phyloP scores from a whole-genome alignment of 192 early-diverging fungal species.

The Mortierella claussenii region DNA sequence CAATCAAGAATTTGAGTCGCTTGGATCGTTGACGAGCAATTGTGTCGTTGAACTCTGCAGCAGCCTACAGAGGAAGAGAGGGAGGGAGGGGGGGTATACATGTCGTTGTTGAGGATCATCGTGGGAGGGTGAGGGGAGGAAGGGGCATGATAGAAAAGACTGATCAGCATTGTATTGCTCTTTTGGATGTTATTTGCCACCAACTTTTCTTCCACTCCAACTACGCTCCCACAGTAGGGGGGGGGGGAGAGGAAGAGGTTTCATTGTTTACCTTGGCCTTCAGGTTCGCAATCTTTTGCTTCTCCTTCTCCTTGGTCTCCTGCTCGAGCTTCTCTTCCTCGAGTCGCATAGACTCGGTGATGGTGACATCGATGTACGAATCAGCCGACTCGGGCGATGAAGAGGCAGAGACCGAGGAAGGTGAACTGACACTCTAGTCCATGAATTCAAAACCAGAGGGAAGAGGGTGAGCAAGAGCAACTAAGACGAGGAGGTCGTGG shows the following conservation, averaged over 20 bases:
- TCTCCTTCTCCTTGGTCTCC: constrained; percentile 56
- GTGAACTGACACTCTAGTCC: constrained; percentile 40
- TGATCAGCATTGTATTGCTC: background rate
- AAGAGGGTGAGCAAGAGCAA: too few relatives aligned
- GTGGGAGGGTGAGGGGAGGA: too few relatives aligned
- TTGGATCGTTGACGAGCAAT: constrained; percentile 74
- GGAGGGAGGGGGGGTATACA: too few relatives aligned
- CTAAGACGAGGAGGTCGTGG: background rate
- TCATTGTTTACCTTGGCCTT: constrained; percentile 51
- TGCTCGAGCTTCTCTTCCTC: constrained; percentile 56
- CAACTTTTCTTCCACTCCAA: too few relatives aligned
- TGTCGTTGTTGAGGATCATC: too few relatives aligned
- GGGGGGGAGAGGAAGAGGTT: background rate
- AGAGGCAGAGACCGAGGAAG: constrained; percentile 11
- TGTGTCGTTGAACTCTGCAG: constrained; percentile 67
- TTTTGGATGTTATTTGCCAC: constrained; percentile 14
- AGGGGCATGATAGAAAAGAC: background rate
- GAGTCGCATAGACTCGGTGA: constrained; percentile 54
- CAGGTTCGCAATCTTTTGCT: constrained; percentile 58
- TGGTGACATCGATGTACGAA: constrained; percentile 14
- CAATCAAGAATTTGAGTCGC: constrained; percentile 82
- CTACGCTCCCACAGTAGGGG: background rate
- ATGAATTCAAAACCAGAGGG: too few relatives aligned
- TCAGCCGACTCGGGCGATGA: constrained; percentile 17
- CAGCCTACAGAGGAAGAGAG: constrained; percentile 69